Evolutionary conservation across 2,329 filamentous ascomycete genomes (phyloP), one percentile per base, ranked within the genome.

Genomic region (Capronia epimyces): DNA sequence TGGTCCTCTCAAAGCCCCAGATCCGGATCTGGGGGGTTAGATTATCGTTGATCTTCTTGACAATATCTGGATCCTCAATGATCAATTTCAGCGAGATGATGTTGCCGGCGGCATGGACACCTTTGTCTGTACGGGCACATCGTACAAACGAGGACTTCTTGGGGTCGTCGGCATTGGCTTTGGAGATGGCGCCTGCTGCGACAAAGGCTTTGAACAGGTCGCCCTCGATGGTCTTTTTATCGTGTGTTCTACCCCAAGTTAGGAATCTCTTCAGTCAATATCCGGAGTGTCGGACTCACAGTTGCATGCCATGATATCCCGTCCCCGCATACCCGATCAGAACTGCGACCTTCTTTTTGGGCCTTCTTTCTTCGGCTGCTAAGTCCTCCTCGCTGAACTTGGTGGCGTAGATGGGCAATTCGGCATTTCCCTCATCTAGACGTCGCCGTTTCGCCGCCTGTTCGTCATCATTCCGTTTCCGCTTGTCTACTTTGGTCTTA

Each of bases 281-380:
- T 39, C n/a, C 5, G 21, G 10, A 7, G 36, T n/a, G n/a, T 32
- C 16, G 43, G 49, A 5, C 67, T 46, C 61, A 75, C 71, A 98
- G 86, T 72, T 98, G 93, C 84, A 98, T 94, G 63, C 93, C 93
- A 71, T 89, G 90, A 75, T 98, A 98, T 13, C 93, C 93, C 8
- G 89, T 95, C 43, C 93, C 93, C 4, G 90, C 89, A 69, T 98
- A 98, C 13, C 93, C 93, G 62, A 98, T 84, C 75, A 97, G 75
- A 25, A 98, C 89, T 34, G 91, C 93, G 43, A 96, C 91, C 74
- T 98, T 98, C 69, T 87, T 84, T 78, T 98, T 98, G 20, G 93
- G 93, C 50, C 83, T 82, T 58, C 91, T 83, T 66, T 85, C 84
- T 68, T 98, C 93, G 41, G 83, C 82, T 10, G 86, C 87, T 60